These are phyloP conservation scores for Zymoseptoria pseudotritici DNA, from an alignment of 2,329 filamentous ascomycete genomes.

Conservation along the genomic window DNA sequence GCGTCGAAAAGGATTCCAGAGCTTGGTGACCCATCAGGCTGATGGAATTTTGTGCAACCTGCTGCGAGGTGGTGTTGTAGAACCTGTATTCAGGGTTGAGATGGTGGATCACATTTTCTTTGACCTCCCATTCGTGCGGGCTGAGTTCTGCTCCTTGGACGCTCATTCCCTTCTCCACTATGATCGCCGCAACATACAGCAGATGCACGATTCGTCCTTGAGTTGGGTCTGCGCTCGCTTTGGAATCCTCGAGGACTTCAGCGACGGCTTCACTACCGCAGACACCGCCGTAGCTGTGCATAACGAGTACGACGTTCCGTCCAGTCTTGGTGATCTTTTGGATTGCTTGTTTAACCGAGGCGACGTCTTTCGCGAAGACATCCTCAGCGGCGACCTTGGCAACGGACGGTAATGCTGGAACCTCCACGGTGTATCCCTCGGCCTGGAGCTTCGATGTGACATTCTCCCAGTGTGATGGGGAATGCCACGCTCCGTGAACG, in stretches of 20 bases:
- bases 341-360: conserved; percentile 6
- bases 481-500: conserved; percentile 10
- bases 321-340: conserved; percentile 13
- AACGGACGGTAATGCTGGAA: conserved; percentile 2
- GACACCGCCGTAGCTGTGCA: conserved; percentile 29
- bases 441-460: conserved; percentile 1
- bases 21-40: not conserved
- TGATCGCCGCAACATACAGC: conserved; percentile 8
- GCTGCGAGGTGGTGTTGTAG: conserved; percentile 3
- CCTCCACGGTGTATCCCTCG: conserved; percentile 6
- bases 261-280: conserved; percentile 23
- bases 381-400: conserved; percentile 1
- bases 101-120: conserved; percentile 3
- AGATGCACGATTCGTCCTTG: conserved; percentile 6
- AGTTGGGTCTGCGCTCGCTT: not conserved
- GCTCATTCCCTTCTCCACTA: conserved; percentile 1
- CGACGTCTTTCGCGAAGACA: conserved; percentile 4
- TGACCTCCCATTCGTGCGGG: not conserved
- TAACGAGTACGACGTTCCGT: conserved; percentile 22
- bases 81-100: conserved; percentile 7
- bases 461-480: conserved; percentile 3
- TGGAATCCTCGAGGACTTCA: conserved; percentile 4
- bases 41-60: conserved; percentile 3
- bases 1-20: not conserved
- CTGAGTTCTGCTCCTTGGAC: not conserved